Percentiles rank a stretch among this genome's conserved stretches.
Conservation (phyloP, 371 early-diverging fungal species). For the Fennellomyces sp. region DNA sequence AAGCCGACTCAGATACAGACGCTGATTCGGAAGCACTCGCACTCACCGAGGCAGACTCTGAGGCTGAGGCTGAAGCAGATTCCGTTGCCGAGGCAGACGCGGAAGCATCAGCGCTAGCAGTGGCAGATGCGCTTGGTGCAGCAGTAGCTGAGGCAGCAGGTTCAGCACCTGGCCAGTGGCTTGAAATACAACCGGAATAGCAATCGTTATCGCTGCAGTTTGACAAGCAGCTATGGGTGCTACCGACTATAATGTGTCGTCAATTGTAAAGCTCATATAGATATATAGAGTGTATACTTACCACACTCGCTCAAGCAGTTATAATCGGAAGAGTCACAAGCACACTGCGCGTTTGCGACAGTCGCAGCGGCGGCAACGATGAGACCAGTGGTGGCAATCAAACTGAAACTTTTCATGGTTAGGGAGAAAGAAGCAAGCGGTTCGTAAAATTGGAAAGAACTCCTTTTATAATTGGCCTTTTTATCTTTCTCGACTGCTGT, state of each 20-base stretch:
- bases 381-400: slow-evolving; percentile 15
- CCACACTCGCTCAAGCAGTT: slow-evolving; percentile 32
- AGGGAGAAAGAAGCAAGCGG: slow-evolving; percentile 1
- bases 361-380: slow-evolving; percentile 14
- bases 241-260: slow-evolving; percentile 17
- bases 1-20: neutral
- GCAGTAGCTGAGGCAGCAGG: slow-evolving; percentile 7
- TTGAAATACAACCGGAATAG: slow-evolving; percentile 30
- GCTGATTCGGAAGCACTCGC: neutral
- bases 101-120: slow-evolving; percentile 1
- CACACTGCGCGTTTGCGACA: slow-evolving; percentile 26
- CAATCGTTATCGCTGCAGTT: slow-evolving; percentile 25
- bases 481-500: neutral
- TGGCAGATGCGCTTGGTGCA: slow-evolving; percentile 8
- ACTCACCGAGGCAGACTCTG: neutral
- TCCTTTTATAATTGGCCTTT: slow-evolving; percentile 3
- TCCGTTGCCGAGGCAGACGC: neutral
- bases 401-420: slow-evolving; percentile 15
- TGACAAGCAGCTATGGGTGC: slow-evolving; percentile 28
- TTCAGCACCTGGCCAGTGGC: slow-evolving; percentile 36
- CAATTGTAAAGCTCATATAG: neutral
- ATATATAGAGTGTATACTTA: slow-evolving; percentile 14
- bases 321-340: slow-evolving; percentile 23
- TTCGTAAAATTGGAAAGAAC: neutral
- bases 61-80: neutral